phyloP scores from a whole-genome alignment of 495 filamentous ascomycete species.

The Hypoxylon lienhwacheense region DNA sequence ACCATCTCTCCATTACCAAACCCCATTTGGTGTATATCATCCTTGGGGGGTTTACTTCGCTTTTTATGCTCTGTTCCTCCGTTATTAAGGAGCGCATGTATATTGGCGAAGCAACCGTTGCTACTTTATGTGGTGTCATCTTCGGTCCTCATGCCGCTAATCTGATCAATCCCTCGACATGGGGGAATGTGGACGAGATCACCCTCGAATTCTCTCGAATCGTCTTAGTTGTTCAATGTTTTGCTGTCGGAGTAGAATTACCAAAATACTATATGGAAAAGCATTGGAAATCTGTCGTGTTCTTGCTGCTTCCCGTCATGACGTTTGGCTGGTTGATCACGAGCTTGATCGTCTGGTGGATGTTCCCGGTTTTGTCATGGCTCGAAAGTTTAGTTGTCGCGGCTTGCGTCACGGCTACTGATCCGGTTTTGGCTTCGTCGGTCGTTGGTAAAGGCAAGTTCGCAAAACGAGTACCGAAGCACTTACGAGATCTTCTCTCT shows the following conservation, averaged over 20 bases:
- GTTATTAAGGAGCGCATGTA: slow-evolving; percentile 98
- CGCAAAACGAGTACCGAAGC: slow-evolving; percentile 94
- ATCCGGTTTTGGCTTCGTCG: slow-evolving; percentile 95
- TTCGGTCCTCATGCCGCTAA: slow-evolving; percentile 95
- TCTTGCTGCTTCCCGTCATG: slow-evolving; percentile 94
- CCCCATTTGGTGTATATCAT: slow-evolving; percentile 99
- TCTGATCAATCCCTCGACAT: slow-evolving; percentile 78
- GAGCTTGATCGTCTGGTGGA: slow-evolving; percentile 95
- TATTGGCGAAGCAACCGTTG: slow-evolving; percentile 97
- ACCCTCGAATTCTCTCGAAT: slow-evolving; percentile 97
- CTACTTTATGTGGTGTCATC: slow-evolving; percentile 93
- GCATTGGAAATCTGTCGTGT: slow-evolving; percentile 91
- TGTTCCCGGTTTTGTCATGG: slow-evolving; percentile 81
- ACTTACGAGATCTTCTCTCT: slow-evolving; percentile 91
- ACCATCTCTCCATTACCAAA: slow-evolving; percentile 87
- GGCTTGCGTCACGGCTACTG: slow-evolving; percentile 96
- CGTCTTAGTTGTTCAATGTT: slow-evolving; percentile 98
- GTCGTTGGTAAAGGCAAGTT: slow-evolving; percentile 99
- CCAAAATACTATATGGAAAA: slow-evolving; percentile 97
- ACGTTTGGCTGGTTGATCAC: slow-evolving; percentile 94
- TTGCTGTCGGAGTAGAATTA: slow-evolving; percentile 98
- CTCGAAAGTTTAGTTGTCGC: slow-evolving; percentile 83
- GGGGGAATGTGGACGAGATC: slow-evolving; percentile 94
- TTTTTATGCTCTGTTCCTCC: slow-evolving; percentile 98
- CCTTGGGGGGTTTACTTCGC: slow-evolving; percentile 92